Base-by-base conservation (phyloP, 179 eudicot genomes). In the Silene vulgaris region DNA sequence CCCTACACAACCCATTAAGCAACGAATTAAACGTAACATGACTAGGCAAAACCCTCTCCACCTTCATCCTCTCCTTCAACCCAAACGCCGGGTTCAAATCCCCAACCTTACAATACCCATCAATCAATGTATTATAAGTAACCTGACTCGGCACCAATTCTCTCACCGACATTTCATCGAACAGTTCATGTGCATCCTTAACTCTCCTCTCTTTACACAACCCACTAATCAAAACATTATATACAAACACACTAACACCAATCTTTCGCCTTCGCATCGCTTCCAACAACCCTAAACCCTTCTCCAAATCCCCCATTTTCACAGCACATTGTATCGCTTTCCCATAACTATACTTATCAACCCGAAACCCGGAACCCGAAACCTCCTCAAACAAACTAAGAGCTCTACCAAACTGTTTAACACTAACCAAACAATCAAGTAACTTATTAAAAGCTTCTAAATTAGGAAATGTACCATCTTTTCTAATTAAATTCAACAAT, bases 311-410 rank as follows among this genome's bases (percentile, higher is more conserved):
- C 52, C 90, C 90, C 79, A 87, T 52, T 69, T 88, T 90, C 60
- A 89, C 92, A 2, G 92, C 89, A 4, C 88, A 84, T 30, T 90
- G 90, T 6, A 90, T 80, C 2, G 96, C 97, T 77, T 92, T 92
- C 5, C 86, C 86, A 56, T 82, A 88, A 3, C 84, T 82, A 54
- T 87, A 90, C 69, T 76, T 81, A 79, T 89, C 92, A 4, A 92
- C 75, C 78, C 81, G 72, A 76, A 89, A 16, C 0, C 91, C 90
- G 12, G 77, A 72, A 76, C 72, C 68, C 69, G 85, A 69, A 5
- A 74, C 86, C 75, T 88, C 84, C 62, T 64, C 23, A 74, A 92
- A 88, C 45, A 90, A 78, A 35, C 62, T 74, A 21, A 90, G 81
- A 1, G 37, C 85, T 76, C 57, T 79, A 8, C 54, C 59, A 71